Base-by-base conservation (phyloP, 225 moss, liverwort and hornwort genomes). In the Climacium dendroides region DNA sequence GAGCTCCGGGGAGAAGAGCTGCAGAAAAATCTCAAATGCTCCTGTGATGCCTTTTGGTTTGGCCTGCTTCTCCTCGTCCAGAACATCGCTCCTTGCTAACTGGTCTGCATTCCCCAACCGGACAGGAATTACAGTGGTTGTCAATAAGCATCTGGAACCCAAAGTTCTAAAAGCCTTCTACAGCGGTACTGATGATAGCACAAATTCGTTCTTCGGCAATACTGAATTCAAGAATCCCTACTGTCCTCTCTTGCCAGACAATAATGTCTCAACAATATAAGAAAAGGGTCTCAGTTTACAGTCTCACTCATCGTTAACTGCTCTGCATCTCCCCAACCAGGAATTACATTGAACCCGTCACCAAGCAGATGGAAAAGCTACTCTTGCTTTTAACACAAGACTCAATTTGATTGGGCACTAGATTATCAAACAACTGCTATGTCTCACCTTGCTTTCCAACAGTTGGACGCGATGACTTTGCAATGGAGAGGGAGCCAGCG, bases 1-100 rank as follows among this genome's bases (percentile, higher is more conserved):
- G 45, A 97, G 81, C 87, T 97, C 93, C 74, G 93, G 96, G 37
- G 96, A 95, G 63, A 99, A 95, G 22, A 99, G 80, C 50, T 93
- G 91, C 85, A 77, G 89, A 23, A 96, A 87, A 23, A 96, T 92
- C 34, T 87, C 81, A 85, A 83, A 87, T 13, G 90, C 88, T 83
- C 92, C 94, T 35, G 26, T 7, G 11, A 84, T 8, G 43, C 91
- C 86, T n/a, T 62, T 80, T 5, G 50, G 65, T 50, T 19, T 81
- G 32, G 72, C 13, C 78, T 5, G 39, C 39, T 58, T 62, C 62
- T 80, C 79, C 34, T 74, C 83, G 22, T 86, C 77, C 63, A 5
- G 19, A 58, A 43, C 30, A 20, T 74, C 75, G n/a, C 50, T 77
- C 25, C 37, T 30, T 19, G n/a, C 7, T 37, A 61, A 60, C 20